Conservation (phyloP, 495 filamentous ascomycete genomes). For the Acidomyces sp. region DNA sequence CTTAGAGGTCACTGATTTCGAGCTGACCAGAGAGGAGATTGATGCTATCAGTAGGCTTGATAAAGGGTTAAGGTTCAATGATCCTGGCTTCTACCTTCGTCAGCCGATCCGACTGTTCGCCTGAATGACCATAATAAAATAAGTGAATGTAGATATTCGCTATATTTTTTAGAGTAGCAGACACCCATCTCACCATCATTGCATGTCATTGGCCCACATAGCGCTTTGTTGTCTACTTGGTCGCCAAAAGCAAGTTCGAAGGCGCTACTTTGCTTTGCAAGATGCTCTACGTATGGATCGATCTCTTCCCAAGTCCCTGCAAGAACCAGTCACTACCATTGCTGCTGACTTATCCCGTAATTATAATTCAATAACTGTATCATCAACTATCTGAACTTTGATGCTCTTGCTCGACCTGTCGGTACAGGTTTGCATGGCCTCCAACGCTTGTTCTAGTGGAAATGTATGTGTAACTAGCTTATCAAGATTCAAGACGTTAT, state of each 20-base stretch:
- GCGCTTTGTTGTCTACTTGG: too few species aligned
- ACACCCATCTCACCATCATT: too few species aligned
- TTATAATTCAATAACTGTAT: neutral
- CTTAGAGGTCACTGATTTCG: slow-evolving; percentile 52
- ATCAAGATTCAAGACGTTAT: slow-evolving; percentile 39
- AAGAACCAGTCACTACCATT: too few species aligned
- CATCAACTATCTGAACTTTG: slow-evolving; percentile 47
- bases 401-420: slow-evolving; percentile 40
- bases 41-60: slow-evolving; percentile 53
- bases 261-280: too few species aligned
- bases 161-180: too few species aligned
- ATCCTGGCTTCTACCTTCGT: neutral
- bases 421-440: slow-evolving; percentile 40
- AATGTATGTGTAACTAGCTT: slow-evolving; percentile 39
- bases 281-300: too few species aligned
- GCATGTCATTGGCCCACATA: too few species aligned
- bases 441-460: slow-evolving; percentile 41
- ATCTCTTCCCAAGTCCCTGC: too few species aligned
- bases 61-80: slow-evolving; percentile 63
- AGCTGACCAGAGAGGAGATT: slow-evolving; percentile 51
- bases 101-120: neutral
- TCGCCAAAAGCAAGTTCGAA: too few species aligned
- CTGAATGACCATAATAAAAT: neutral
- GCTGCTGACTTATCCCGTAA: too few species aligned
- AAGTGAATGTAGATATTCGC: too few species aligned